Evolutionary conservation across 768 basidiomycete species (phyloP).

Genomic region (Chalciporus piperatus): DNA sequence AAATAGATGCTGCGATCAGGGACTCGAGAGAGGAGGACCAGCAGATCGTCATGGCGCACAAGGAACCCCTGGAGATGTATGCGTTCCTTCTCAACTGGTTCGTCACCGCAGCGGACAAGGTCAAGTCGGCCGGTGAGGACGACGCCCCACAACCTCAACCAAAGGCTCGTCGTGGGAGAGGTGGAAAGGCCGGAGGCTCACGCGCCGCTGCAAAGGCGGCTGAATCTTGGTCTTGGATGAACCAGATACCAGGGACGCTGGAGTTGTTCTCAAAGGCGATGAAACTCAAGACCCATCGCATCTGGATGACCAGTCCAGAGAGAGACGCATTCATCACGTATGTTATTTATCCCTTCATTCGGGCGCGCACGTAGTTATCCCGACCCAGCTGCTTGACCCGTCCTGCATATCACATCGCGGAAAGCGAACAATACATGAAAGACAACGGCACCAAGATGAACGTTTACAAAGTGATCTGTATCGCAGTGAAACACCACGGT

Average conservation of each 20-base stretch:
- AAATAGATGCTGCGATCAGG: constrained; percentile 67
- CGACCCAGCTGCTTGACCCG: no score
- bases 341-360: background rate
- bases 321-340: constrained; percentile 81
- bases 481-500: constrained; percentile 87
- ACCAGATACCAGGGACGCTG: constrained; percentile 71
- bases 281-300: constrained; percentile 62
- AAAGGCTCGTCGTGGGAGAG: constrained; percentile 56
- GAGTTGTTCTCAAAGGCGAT: constrained; percentile 71
- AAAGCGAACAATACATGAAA: constrained; percentile 90
- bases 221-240: constrained; percentile 69
- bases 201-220: constrained; percentile 43
- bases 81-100: constrained; percentile 94
- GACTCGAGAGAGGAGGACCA: constrained; percentile 72
- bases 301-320: constrained; percentile 90
- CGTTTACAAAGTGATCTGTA: constrained; percentile 58
- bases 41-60: constrained; percentile 59
- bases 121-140: constrained; percentile 52
- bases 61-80: constrained; percentile 81
- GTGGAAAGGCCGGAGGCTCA: constrained; percentile 49
- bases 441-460: constrained; percentile 53
- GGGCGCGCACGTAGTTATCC: constrained; percentile 1
- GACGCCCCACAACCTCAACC: constrained; percentile 43
- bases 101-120: constrained; percentile 74
- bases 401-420: constrained; percentile 74